Evolutionary conservation across 345 rosid genomes (phyloP), one percentile per base, ranked within the genome.

Genomic region (Sisymbrium altissimum): DNA sequence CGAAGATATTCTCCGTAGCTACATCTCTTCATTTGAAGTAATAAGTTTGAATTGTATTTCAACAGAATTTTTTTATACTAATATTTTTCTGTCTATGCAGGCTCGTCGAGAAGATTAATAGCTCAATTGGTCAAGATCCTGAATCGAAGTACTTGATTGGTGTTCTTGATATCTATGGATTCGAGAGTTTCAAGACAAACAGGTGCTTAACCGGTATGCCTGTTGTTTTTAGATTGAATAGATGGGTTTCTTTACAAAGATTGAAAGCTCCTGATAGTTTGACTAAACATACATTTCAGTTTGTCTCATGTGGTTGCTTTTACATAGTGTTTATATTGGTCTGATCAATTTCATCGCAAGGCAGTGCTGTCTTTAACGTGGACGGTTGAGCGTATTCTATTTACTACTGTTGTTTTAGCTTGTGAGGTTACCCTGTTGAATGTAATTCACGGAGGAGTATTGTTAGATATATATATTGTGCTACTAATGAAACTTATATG

Each of bases 121-220:
- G 74, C 80, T 89, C 97, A 46, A 95, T 95, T 71, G 99, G 99
- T 73, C 99, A 95, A 82, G 99, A 95, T 78, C 94, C 93, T 73
- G 79, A 88, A 9, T 92, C 98, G 23, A 92, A 88, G 85, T 85
- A 64, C 82, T 84, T 95, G 68, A 95, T 95, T 53, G 99, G 98
- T 17, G 99, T 95, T 75, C 88, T 95, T 77, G 99, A 95, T 89
- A 95, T 95, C 43, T 95, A 95, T 84, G 99, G 99, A 74, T 95
- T 95, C 78, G 99, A 95, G 88, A 95, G 98, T 89, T 95, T 95
- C 93, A 90, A 95, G 90, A 92, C 97, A 83, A 95, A 95, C 91
- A 95, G 99, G 99, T 95, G 92, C 95, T 86, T 87, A 74, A 83
- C 83, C 61, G 86, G 88, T 85, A 88, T 82, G 88, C 93, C 83